Evolutionary conservation across 257 asterid genomes (phyloP).

Genomic region (Solanum gracilifrons): DNA sequence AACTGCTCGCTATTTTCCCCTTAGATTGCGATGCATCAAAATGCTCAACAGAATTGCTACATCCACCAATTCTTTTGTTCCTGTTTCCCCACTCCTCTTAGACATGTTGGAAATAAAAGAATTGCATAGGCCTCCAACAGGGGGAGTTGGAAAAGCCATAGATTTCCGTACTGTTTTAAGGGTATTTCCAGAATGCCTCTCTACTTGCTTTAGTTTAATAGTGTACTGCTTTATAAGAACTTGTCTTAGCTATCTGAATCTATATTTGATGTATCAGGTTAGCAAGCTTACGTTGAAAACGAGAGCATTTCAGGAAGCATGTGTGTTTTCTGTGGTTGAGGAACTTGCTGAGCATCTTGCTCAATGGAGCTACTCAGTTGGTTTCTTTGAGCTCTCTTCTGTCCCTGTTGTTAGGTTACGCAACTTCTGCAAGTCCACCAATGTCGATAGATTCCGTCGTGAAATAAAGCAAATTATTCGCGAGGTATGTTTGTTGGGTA

Average conservation of each 20-base stretch:
- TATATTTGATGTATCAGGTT: slow-evolving; percentile 37
- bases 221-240: background rate
- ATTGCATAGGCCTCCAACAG: slow-evolving; percentile 73
- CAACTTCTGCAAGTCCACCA: slow-evolving; percentile 69
- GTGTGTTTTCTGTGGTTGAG: slow-evolving; percentile 78
- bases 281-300: slow-evolving; percentile 72
- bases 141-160: slow-evolving; percentile 89
- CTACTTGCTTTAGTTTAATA: background rate
- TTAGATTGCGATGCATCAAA: slow-evolving; percentile 83
- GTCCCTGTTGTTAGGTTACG: slow-evolving; percentile 66
- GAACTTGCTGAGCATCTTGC: slow-evolving; percentile 85
- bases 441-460: slow-evolving; percentile 81
- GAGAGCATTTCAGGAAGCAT: slow-evolving; percentile 83
- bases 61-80: slow-evolving; percentile 65
- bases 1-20: slow-evolving; percentile 80
- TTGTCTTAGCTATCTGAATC: background rate
- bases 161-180: slow-evolving; percentile 55
- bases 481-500: slow-evolving; percentile 36
- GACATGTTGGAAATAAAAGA: slow-evolving; percentile 91
- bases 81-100: slow-evolving; percentile 71
- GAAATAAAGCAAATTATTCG: slow-evolving; percentile 63
- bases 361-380: slow-evolving; percentile 83
- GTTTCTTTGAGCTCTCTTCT: slow-evolving; percentile 72
- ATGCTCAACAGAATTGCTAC: slow-evolving; percentile 85
- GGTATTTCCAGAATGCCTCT: slow-evolving; percentile 29